A percentile compares a stretch with the other conserved stretches of the same genome.
These are phyloP conservation scores for Debaryomyces castellii DNA, from an alignment of 805 yeast species.

Conservation along the genomic window DNA sequence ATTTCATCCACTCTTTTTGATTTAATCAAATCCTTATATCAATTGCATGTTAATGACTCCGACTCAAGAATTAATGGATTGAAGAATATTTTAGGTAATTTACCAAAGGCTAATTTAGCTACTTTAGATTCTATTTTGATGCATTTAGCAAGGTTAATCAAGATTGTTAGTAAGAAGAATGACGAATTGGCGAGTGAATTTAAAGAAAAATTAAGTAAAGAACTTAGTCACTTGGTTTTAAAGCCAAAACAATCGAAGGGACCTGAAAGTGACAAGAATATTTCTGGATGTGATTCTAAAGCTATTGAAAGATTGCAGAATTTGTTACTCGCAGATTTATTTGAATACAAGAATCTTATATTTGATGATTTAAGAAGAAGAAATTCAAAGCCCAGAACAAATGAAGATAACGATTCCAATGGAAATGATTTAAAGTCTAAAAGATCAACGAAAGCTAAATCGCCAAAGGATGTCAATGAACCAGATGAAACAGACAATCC, in stretches of 20 bases:
- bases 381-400: constrained; percentile 17
- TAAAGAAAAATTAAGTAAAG: constrained; percentile 57
- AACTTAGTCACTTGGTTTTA: constrained; percentile 61
- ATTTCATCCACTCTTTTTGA: constrained; percentile 67
- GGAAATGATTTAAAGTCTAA: neutral
- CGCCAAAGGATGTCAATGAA: neutral
- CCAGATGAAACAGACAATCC: neutral
- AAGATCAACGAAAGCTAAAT: constrained; percentile 17
- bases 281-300: constrained; percentile 1
- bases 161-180: constrained; percentile 43
- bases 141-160: constrained; percentile 66
- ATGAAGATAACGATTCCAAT: constrained; percentile 6
- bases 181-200: constrained; percentile 31
- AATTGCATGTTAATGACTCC: constrained; percentile 33
- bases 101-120: constrained; percentile 71
- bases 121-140: constrained; percentile 78
- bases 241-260: constrained; percentile 38
- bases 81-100: constrained; percentile 62
- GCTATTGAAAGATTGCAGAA: constrained; percentile 31
- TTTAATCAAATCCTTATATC: constrained; percentile 64
- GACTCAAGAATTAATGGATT: constrained; percentile 58
- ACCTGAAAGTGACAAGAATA: neutral
- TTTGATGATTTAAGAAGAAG: constrained; percentile 57
- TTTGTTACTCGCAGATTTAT: constrained; percentile 60
- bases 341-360: constrained; percentile 58